Evolutionary conservation across 2,329 filamentous ascomycete species (phyloP).

Genomic region (Phaeoacremonium minimum): DNA sequence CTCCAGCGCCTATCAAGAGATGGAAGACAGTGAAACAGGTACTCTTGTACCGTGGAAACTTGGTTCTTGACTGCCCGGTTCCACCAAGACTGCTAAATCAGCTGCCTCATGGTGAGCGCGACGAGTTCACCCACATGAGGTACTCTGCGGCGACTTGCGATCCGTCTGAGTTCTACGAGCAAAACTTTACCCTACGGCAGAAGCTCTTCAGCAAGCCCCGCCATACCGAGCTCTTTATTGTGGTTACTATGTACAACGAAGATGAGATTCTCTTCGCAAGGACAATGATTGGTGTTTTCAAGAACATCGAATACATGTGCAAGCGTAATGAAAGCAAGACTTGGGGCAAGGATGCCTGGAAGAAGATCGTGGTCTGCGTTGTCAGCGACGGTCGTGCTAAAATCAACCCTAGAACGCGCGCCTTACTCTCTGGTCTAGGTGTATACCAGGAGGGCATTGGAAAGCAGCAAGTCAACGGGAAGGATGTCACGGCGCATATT

Average conservation of each 20-base stretch:
- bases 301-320: constrained; percentile 99
- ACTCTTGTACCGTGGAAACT: constrained; percentile 92
- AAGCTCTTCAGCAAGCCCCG: constrained; percentile 87
- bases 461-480: constrained; percentile 94
- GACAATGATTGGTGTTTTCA: constrained; percentile 95
- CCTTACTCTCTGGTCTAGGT: constrained; percentile 86
- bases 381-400: constrained; percentile 96
- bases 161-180: constrained; percentile 78
- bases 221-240: constrained; percentile 93
- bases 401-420: constrained; percentile 89
- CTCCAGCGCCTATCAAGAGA: constrained; percentile 64
- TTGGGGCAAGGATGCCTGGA: constrained; percentile 98
- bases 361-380: constrained; percentile 98
- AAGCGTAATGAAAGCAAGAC: constrained; percentile 89
- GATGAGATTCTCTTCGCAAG: constrained; percentile 94
- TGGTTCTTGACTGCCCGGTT: constrained; percentile 94
- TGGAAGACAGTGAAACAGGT: constrained; percentile 99
- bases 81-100: constrained; percentile 84
- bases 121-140: constrained; percentile 88
- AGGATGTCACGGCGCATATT: constrained; percentile 95
- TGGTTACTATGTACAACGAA: constrained; percentile 98
- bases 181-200: constrained; percentile 89
- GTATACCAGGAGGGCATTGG: constrained; percentile 98
- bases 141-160: constrained; percentile 96
- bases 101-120: constrained; percentile 84